Evolutionary conservation across 306 rosid genomes (phyloP).

Genomic region (Trifolium subterraneum): DNA sequence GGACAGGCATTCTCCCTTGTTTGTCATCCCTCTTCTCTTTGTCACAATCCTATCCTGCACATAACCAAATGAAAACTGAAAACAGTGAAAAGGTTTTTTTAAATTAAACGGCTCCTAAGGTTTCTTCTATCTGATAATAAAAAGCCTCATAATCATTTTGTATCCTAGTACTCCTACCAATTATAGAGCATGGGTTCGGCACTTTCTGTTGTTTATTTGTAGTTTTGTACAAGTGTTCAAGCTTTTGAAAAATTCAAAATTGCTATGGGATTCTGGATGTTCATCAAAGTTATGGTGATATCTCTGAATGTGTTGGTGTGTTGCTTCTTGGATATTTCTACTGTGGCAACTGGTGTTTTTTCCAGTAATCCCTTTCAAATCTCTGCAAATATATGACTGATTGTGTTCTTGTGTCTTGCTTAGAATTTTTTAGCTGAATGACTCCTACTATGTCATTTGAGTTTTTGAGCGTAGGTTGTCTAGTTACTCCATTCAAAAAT

Average conservation of each 20-base stretch:
- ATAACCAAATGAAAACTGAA: no score
- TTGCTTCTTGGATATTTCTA: neutral
- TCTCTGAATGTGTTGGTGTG: neutral
- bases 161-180: no score
- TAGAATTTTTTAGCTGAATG: neutral
- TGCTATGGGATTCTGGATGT: constrained; percentile 18
- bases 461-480: neutral
- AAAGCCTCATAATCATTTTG: neutral
- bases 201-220: constrained; percentile 23
- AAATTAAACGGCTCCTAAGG: no score
- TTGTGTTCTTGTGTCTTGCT: neutral
- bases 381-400: neutral
- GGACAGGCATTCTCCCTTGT: no score
- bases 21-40: no score
- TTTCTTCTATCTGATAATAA: neutral
- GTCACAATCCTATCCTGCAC: no score
- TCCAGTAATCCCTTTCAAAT: neutral
- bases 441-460: neutral
- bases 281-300: neutral
- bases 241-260: neutral
- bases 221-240: neutral
- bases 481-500: neutral
- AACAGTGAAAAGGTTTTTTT: no score
- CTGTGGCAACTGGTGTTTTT: neutral
- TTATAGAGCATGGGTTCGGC: constrained; percentile 25